Percentiles rank a stretch among this genome's conserved stretches.
Evolutionary conservation across 257 asterid species (phyloP).

Genomic region (Capsicum pubescens): DNA sequence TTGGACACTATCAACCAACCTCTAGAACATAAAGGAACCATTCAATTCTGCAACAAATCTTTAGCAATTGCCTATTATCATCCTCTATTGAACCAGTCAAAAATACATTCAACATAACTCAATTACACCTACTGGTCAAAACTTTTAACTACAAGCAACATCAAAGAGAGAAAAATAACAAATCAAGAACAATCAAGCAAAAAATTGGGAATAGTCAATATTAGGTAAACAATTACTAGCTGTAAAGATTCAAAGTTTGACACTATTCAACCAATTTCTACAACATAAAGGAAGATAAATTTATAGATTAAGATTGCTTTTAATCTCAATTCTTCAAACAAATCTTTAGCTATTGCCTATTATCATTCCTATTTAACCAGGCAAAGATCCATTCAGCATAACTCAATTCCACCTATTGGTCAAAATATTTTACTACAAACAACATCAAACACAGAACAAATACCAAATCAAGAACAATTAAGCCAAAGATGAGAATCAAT

Average conservation of each 20-base stretch:
- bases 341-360: not conserved
- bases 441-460: not conserved
- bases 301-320: not conserved
- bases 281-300: not conserved
- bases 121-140: not conserved
- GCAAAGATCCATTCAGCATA: not conserved
- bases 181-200: not conserved
- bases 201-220: not conserved
- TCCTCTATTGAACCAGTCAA: not conserved
- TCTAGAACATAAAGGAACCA: not conserved
- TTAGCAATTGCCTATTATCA: not conserved
- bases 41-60: not conserved
- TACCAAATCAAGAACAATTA: not conserved
- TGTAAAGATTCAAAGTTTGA: not conserved
- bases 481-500: not conserved
- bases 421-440: not conserved
- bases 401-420: not conserved
- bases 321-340: not conserved
- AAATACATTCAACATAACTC: too few species aligned
- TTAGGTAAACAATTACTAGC: not conserved
- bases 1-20: not conserved
- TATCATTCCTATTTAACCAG: not conserved
- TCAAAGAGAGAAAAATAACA: not conserved
- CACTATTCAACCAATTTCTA: not conserved
- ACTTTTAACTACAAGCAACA: not conserved